phyloP scores from a whole-genome alignment of 164 flowering plant genomes.

The Dillenia turbinata region DNA sequence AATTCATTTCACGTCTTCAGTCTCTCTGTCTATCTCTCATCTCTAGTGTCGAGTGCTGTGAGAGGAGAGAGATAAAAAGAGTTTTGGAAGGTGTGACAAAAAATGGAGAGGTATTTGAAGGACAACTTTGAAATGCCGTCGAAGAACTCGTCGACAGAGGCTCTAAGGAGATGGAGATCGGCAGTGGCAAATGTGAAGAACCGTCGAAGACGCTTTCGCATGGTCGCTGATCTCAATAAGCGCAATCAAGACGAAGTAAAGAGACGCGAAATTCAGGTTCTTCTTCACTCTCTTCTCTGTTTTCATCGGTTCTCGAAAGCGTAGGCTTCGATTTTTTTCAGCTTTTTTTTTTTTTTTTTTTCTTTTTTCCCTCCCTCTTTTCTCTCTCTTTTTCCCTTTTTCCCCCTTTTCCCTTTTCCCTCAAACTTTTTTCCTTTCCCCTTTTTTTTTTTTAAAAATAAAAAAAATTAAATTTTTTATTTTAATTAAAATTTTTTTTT shows the following conservation, averaged over 20 bases:
- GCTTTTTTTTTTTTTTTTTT: too few relatives aligned
- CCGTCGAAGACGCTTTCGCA: slow-evolving; percentile 47
- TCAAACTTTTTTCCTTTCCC: too few relatives aligned
- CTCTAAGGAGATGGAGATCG: slow-evolving; percentile 40
- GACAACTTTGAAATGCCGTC: slow-evolving; percentile 37
- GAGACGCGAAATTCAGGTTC: slow-evolving; percentile 34
- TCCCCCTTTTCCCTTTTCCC: too few relatives aligned
- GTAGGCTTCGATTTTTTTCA: too few relatives aligned
- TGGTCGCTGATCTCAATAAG: slow-evolving; percentile 46
- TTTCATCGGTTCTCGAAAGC: too few relatives aligned
- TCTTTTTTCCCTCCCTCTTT: too few relatives aligned
- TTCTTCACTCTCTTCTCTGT: neutral
- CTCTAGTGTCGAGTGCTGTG: neutral
- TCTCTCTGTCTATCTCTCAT: too few relatives aligned
- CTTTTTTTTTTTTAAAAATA: too few relatives aligned
- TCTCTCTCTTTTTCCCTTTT: too few relatives aligned
- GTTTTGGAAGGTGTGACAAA: neutral
- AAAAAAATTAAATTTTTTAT: too few relatives aligned
- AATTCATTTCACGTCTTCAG: neutral
- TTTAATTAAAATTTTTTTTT: too few relatives aligned
- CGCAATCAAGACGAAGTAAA: slow-evolving; percentile 36
- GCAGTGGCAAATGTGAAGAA: slow-evolving; percentile 44
- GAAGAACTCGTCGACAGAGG: slow-evolving; percentile 42
- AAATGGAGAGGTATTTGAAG: slow-evolving; percentile 28
- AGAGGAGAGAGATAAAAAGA: neutral